A percentile compares a stretch with the other conserved stretches of the same genome.
Conservation (phyloP, 1,284 basidiomycete genomes). For the Trichosporon asahii region DNA sequence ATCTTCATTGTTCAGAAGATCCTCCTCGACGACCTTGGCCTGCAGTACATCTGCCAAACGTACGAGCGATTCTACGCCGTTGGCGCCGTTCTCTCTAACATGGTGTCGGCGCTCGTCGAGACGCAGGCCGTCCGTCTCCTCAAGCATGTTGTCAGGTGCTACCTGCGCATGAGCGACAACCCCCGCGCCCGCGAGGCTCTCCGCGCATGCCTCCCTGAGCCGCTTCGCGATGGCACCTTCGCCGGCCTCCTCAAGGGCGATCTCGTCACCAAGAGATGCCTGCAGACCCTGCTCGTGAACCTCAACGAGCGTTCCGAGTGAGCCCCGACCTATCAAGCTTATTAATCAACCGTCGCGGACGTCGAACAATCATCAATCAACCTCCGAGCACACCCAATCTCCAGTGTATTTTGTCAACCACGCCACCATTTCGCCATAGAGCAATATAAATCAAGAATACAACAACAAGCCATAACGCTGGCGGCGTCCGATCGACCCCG, state of each 20-base stretch:
- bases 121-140: slow-evolving; percentile 93
- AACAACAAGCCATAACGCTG: neutral
- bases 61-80: slow-evolving; percentile 99
- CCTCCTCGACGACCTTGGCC: slow-evolving; percentile 91
- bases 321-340: neutral
- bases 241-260: slow-evolving; percentile 87
- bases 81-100: slow-evolving; percentile 95
- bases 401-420: slow-evolving; percentile 8
- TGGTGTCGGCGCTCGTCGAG: slow-evolving; percentile 95
- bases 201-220: slow-evolving; percentile 93
- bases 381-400: neutral
- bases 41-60: slow-evolving; percentile 99
- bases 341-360: neutral
- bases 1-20: slow-evolving; percentile 99
- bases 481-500: neutral
- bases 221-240: slow-evolving; percentile 92
- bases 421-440: neutral
- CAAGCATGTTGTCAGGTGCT: slow-evolving; percentile 98
- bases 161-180: slow-evolving; percentile 93
- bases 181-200: slow-evolving; percentile 94
- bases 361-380: neutral
- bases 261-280: slow-evolving; percentile 92
- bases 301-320: slow-evolving; percentile 58
- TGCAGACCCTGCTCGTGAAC: slow-evolving; percentile 91
- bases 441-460: slow-evolving; percentile 2